These are phyloP conservation scores for Poteriospumella lacustris DNA, from an alignment of 108 stramenopile species.

Conservation along the genomic window DNA sequence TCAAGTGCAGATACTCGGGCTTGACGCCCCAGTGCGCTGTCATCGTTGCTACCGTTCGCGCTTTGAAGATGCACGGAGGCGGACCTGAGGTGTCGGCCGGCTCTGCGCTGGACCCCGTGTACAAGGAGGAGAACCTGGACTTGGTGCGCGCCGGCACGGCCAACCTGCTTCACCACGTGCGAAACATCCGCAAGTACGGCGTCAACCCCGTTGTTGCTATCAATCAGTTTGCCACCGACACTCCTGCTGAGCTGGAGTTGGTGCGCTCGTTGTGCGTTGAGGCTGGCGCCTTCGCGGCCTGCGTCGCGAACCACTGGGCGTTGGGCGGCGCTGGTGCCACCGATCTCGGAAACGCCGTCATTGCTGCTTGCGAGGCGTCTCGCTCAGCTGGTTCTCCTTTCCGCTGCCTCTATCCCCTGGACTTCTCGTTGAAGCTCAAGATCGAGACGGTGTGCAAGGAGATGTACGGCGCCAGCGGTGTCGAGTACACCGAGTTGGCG, in stretches of 20 bases:
- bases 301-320: constrained; percentile 88
- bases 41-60: constrained; percentile 95
- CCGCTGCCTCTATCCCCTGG: constrained; percentile 76
- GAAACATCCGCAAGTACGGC: constrained; percentile 87
- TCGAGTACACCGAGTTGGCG: constrained; percentile 79
- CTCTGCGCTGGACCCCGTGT: constrained; percentile 53
- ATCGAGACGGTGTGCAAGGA: constrained; percentile 80
- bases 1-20: constrained; percentile 85
- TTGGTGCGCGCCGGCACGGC: constrained; percentile 69
- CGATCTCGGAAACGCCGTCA: constrained; percentile 80
- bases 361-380: constrained; percentile 67
- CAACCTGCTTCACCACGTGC: constrained; percentile 85
- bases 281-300: constrained; percentile 86
- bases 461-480: constrained; percentile 93
- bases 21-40: constrained; percentile 86
- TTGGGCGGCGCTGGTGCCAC: constrained; percentile 89
- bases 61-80: constrained; percentile 98
- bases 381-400: constrained; percentile 60
- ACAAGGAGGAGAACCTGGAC: constrained; percentile 54
- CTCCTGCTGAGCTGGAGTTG: constrained; percentile 72
- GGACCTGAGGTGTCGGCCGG: constrained; percentile 86
- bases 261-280: constrained; percentile 71
- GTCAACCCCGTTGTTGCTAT: constrained; percentile 90
- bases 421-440: constrained; percentile 73
- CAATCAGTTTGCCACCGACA: constrained; percentile 53